These are phyloP conservation scores for Penicillium sp. DNA, from an alignment of 2,329 filamentous ascomycete genomes.

Conservation along the genomic window DNA sequence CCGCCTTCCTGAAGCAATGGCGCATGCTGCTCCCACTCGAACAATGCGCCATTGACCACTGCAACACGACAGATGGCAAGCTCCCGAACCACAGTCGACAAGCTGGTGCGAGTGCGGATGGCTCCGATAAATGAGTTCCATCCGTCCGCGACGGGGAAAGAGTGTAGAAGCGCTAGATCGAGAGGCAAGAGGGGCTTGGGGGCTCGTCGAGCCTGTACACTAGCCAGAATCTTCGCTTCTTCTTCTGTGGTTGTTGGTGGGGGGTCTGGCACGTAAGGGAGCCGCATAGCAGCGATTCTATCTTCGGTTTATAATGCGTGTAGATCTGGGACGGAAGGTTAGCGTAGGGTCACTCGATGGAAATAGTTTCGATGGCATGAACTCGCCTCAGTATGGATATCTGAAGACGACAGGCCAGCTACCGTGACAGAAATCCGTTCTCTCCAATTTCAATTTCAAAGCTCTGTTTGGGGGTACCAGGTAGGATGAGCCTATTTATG, in stretches of 20 bases:
- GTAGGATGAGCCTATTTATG: slow-evolving; percentile 14
- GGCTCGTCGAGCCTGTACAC: slow-evolving; percentile 52
- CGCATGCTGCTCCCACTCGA: slow-evolving; percentile 79
- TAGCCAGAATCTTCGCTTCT: slow-evolving; percentile 51
- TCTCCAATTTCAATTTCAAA: not conserved
- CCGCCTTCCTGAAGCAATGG: slow-evolving; percentile 65
- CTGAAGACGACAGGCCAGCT: not conserved
- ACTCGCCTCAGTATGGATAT: not conserved
- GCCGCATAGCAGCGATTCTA: slow-evolving; percentile 47
- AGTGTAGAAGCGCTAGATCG: slow-evolving; percentile 55
- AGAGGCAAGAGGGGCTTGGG: slow-evolving; percentile 51
- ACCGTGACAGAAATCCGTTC: not conserved
- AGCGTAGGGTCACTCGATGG: not conserved
- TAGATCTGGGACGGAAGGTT: slow-evolving; percentile 1
- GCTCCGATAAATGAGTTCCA: slow-evolving; percentile 59
- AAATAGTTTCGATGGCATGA: not conserved
- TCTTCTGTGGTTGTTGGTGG: slow-evolving; percentile 46
- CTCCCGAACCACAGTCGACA: slow-evolving; percentile 61
- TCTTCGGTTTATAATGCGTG: not conserved
- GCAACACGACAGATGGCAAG: slow-evolving; percentile 79
- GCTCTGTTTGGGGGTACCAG: not conserved
- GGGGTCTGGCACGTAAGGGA: slow-evolving; percentile 54
- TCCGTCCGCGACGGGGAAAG: slow-evolving; percentile 56
- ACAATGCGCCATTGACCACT: slow-evolving; percentile 76
- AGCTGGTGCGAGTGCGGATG: slow-evolving; percentile 53